These are phyloP conservation scores for Glebionis coronaria DNA, from an alignment of 129 eudicot genomes.

Conservation along the genomic window DNA sequence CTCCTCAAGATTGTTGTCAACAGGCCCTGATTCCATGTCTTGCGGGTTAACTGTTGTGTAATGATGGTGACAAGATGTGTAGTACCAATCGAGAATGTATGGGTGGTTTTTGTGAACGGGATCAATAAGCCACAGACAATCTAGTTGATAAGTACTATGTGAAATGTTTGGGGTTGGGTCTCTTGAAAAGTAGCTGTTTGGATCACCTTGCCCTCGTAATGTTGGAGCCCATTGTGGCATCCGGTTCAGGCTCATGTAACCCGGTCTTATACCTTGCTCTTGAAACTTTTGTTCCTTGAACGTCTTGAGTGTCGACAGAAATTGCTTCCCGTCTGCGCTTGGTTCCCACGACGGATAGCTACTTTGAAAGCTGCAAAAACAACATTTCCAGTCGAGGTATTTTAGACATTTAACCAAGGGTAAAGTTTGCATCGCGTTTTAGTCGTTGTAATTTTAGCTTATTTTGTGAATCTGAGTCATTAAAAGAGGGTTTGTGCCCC, in stretches of 20 bases:
- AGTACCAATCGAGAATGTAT: constrained; percentile 83
- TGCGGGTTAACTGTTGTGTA: constrained; percentile 16
- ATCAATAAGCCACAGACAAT: constrained; percentile 58
- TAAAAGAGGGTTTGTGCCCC: too few relatives aligned
- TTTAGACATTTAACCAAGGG: background rate
- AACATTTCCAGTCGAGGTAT: background rate
- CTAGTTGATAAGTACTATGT: constrained; percentile 6
- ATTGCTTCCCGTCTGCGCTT: constrained; percentile 49
- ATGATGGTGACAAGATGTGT: constrained; percentile 47
- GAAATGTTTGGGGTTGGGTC: background rate
- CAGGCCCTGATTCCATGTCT: constrained; percentile 27
- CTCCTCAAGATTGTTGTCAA: constrained; percentile 27
- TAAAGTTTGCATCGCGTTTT: background rate
- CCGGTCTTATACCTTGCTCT: constrained; percentile 31
- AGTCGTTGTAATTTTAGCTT: too few relatives aligned
- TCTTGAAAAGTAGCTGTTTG: background rate
- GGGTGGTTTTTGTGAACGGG: constrained; percentile 67
- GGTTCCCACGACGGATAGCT: constrained; percentile 81
- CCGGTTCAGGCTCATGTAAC: constrained; percentile 26
- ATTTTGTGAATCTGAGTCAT: too few relatives aligned
- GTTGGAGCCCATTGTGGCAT: constrained; percentile 22
- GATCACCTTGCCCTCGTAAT: background rate
- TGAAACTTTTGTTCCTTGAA: constrained; percentile 26
- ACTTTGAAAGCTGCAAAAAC: constrained; percentile 57
- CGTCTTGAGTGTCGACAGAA: constrained; percentile 42